Conservation (phyloP, 2,329 filamentous ascomycete genomes). For the Aspergillaceae sp. region DNA sequence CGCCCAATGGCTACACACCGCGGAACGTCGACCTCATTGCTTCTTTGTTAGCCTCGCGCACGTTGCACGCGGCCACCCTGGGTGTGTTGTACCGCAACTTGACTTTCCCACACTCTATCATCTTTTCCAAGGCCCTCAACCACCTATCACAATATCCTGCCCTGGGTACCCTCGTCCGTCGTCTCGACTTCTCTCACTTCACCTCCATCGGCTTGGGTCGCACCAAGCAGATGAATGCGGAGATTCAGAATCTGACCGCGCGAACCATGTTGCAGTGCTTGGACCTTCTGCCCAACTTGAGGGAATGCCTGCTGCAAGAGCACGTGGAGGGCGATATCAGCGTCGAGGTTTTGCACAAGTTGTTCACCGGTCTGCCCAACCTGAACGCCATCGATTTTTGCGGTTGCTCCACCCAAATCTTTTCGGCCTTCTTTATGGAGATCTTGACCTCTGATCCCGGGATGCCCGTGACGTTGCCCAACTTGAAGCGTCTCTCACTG, state of each 20-base stretch:
- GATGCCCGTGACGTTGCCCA: conserved; percentile 46
- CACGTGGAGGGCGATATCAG: conserved; percentile 70
- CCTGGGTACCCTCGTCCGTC: conserved; percentile 65
- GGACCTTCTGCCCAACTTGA: conserved; percentile 61
- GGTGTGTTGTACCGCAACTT: conserved; percentile 69
- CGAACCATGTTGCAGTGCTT: conserved; percentile 65
- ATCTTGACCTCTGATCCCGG: conserved; percentile 40
- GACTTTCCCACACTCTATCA: conserved; percentile 72
- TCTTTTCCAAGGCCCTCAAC: conserved; percentile 71
- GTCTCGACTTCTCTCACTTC: conserved; percentile 78
- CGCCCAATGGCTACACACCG: conserved; percentile 63
- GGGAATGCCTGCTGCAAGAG: conserved; percentile 72
- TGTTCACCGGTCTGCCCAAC: conserved; percentile 58
- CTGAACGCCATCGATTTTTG: conserved; percentile 68
- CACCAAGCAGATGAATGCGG: conserved; percentile 63
- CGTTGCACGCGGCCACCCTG: conserved; percentile 63
- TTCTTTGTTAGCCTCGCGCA: conserved; percentile 65
- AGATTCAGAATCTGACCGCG: conserved; percentile 67
- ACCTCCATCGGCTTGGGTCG: conserved; percentile 69
- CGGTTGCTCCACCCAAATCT: conserved; percentile 60
- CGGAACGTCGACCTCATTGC: conserved; percentile 73
- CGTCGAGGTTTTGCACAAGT: conserved; percentile 57
- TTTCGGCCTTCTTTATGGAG: conserved; percentile 57
- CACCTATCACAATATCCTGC: conserved; percentile 59
- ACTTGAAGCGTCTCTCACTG: conserved; percentile 60